Evolutionary conservation across 495 filamentous ascomycete species (phyloP), one percentile per base, ranked within the genome.

Genomic region (Penicillium tannophilum): DNA sequence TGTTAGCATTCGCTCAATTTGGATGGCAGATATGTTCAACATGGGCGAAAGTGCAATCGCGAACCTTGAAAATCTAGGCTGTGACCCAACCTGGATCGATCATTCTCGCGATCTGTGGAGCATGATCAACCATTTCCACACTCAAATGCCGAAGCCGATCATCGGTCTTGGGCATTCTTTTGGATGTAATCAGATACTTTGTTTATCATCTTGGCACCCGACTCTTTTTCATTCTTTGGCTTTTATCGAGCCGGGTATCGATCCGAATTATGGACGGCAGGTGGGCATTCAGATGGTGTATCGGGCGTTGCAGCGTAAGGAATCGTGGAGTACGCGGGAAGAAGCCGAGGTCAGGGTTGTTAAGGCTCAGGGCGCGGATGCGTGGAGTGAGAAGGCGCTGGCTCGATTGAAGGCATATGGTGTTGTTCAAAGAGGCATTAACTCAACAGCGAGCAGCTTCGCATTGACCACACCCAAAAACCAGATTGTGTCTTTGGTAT

Each of bases 41-140:
- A 86, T 91, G 71, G 88, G 88, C 16, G 80, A 78, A 23, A 62
- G 57, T 36, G 54, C 24, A 20, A 31, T 59, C 11, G 24, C n/a
- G 20, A 57, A 57, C 47, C 23, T 23, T n/a, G 28, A 52, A 6
- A 54, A 60, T 33, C 39, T 60, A n/a, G 52, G 58, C 24, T 52
- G 36, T 42, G 51, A 54, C 16, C 2, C 54, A 1, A 79, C 72
- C 31, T 95, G 91, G 91, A 70, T 79, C 46, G 92, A 96, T 72
- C 84, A 92, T 72, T 59, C 86, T 30, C 83, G 91, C 41, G 92
- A 96, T 72, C 76, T 94, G 3, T 75, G 91, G 19, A 80, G 87
- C 63, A 79, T 93, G 75, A 79, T 92, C 71, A 94, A 94, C 72
- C 76, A 79, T 47, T 90, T 94, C 71, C 86, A 87, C 12, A 63